phyloP scores from a whole-genome alignment of 306 rosid genomes.

The Sechiopsis laciniata region DNA sequence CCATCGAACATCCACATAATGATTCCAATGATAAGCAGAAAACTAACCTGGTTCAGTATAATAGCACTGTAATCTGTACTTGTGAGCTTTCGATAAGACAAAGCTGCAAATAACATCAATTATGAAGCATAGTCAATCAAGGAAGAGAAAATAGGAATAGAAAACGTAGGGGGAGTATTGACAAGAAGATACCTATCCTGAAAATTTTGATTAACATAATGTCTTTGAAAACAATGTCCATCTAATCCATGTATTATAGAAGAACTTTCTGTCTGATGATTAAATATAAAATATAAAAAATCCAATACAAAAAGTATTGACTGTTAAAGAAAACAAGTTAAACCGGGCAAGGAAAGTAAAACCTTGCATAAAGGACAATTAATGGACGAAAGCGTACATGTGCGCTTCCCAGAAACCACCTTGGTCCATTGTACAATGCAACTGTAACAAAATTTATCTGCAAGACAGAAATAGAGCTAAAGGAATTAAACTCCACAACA shows the following conservation, averaged over 20 bases:
- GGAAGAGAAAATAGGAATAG: constrained; percentile 3
- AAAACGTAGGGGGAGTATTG: constrained; percentile 4
- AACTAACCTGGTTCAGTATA: constrained; percentile 73
- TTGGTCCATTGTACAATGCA: constrained; percentile 88
- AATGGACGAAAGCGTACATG: constrained; percentile 40
- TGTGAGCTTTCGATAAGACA: constrained; percentile 58
- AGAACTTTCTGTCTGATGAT: constrained; percentile 49
- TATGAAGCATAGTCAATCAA: constrained; percentile 6
- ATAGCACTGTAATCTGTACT: constrained; percentile 79
- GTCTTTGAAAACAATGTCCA: constrained; percentile 53
- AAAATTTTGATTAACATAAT: constrained; percentile 44
- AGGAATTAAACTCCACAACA: background rate
- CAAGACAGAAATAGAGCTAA: constrained; percentile 25
- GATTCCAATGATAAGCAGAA: constrained; percentile 21
- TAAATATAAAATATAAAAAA: constrained; percentile 18
- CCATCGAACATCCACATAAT: constrained; percentile 17
- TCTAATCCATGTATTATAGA: constrained; percentile 63
- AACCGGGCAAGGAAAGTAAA: constrained; percentile 19
- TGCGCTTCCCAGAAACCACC: constrained; percentile 52
- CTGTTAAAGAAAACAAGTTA: background rate
- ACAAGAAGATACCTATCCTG: constrained; percentile 41
- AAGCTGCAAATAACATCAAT: constrained; percentile 43
- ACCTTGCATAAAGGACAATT: constrained; percentile 97
- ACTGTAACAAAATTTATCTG: constrained; percentile 80
- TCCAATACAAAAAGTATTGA: background rate